A percentile compares a stretch with the other conserved stretches of the same genome.
Evolutionary conservation across 208 protist genomes (phyloP).

Genomic region (Trypanosoma lewisi): DNA sequence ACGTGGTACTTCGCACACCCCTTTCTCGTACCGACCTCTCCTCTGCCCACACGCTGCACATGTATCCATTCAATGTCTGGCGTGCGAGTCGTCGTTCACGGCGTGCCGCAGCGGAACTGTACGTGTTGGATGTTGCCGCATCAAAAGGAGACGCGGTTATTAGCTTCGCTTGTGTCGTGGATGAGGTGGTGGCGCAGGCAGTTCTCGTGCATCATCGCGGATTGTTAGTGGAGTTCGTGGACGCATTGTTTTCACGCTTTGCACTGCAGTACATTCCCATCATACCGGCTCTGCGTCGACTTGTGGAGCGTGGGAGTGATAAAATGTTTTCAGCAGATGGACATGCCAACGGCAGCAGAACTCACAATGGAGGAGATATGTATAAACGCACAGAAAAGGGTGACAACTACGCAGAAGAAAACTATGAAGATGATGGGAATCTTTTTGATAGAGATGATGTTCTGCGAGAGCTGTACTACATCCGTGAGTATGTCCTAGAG

Average conservation of each 20-base stretch:
- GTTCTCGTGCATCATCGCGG: conserved; percentile 80
- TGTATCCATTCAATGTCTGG: conserved; percentile 76
- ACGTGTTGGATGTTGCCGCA: conserved; percentile 72
- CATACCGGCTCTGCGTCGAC: conserved; percentile 20
- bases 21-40: conserved; percentile 30
- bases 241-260: conserved; percentile 57
- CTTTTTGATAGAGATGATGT: too few species aligned
- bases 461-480: conserved; percentile 60
- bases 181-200: conserved; percentile 83
- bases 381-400: not conserved
- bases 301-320: conserved; percentile 22
- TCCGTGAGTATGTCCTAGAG: conserved; percentile 75
- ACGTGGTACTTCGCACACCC: conserved; percentile 12
- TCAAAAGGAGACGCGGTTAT: conserved; percentile 60
- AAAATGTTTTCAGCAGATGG: too few species aligned
- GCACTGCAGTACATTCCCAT: conserved; percentile 62
- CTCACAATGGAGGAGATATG: not conserved
- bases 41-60: conserved; percentile 29
- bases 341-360: conserved; percentile 29
- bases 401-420: not conserved
- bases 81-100: conserved; percentile 63
- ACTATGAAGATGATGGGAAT: too few species aligned
- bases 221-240: conserved; percentile 70
- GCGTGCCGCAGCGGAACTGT: conserved; percentile 64
- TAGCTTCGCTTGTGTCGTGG: conserved; percentile 57